Conservation (phyloP, 768 basidiomycete species). For the Leccinum fibrillosum region DNA sequence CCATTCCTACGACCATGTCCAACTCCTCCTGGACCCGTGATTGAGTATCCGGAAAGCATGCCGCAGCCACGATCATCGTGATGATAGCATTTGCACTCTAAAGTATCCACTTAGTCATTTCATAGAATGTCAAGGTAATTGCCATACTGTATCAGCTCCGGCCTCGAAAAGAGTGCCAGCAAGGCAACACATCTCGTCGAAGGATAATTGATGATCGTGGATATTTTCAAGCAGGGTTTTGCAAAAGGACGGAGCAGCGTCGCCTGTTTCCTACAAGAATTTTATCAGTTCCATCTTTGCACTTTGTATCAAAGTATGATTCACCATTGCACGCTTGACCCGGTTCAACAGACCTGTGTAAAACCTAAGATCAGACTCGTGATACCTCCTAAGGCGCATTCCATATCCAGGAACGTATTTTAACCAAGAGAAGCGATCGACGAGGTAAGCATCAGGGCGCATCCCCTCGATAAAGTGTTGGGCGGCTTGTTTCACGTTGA, state of each 20-base stretch:
- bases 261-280: constrained; percentile 6
- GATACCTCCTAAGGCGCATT: constrained; percentile 47
- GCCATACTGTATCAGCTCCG: constrained; percentile 50
- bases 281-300: neutral
- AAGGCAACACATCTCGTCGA: constrained; percentile 55
- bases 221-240: constrained; percentile 49
- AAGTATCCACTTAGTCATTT: neutral
- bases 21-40: constrained; percentile 49
- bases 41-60: constrained; percentile 51
- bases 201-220: constrained; percentile 43
- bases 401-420: constrained; percentile 58
- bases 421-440: constrained; percentile 35
- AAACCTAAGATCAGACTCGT: constrained; percentile 47
- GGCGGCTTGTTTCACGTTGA: constrained; percentile 14
- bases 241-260: constrained; percentile 39
- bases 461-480: constrained; percentile 28
- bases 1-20: constrained; percentile 46
- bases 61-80: constrained; percentile 49
- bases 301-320: neutral
- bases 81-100: constrained; percentile 26
- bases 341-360: constrained; percentile 48
- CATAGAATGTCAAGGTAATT: neutral
- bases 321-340: constrained; percentile 44
- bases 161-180: constrained; percentile 61
- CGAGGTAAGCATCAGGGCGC: constrained; percentile 32